A percentile compares a stretch with the other conserved stretches of the same genome.
Conservation (phyloP, 345 rosid genomes). For the Salix brachista region DNA sequence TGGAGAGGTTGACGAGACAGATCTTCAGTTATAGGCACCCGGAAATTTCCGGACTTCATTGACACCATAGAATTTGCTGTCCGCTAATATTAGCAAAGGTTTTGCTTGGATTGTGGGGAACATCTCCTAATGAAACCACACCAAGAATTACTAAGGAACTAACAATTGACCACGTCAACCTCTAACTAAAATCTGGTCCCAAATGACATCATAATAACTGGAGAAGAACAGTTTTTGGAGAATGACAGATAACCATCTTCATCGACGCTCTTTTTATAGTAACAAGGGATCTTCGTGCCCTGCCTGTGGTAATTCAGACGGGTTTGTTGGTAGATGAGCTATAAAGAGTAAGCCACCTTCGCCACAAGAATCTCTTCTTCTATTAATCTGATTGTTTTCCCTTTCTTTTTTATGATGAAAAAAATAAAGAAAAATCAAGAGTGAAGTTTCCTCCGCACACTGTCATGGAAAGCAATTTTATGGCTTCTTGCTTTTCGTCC, state of each 20-base stretch:
- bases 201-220: neutral
- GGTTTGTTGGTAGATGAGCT: neutral
- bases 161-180: neutral
- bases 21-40: constrained; percentile 9
- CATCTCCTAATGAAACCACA: neutral
- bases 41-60: neutral
- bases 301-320: neutral
- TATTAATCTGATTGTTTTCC: neutral
- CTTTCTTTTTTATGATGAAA: neutral
- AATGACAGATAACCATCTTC: neutral
- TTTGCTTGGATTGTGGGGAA: neutral
- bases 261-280: neutral
- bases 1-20: constrained; percentile 10
- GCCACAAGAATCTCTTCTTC: neutral
- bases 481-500: neutral
- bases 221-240: constrained; percentile 1
- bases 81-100: neutral
- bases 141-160: neutral
- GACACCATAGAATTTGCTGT: constrained; percentile 3
- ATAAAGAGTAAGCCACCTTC: neutral
- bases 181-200: neutral
- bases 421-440: neutral
- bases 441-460: neutral
- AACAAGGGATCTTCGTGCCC: neutral
- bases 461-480: neutral